These are phyloP conservation scores for Coemansia sp. DNA, from an alignment of 192 early-diverging fungal species.

Conservation along the genomic window DNA sequence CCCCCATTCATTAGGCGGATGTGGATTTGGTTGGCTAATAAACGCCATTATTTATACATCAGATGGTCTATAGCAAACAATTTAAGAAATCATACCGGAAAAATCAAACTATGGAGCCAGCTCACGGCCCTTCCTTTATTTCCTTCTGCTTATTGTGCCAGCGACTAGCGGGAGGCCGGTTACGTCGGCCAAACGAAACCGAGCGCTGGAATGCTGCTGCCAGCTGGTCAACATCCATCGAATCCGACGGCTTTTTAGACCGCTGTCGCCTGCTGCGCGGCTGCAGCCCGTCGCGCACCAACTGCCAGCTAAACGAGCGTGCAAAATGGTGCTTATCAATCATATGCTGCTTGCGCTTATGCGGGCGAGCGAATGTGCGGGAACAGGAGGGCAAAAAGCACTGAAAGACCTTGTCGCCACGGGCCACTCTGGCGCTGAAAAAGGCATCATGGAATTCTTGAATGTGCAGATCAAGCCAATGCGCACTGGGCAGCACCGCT, in stretches of 20 bases:
- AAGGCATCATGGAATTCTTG: slow-evolving; percentile 47
- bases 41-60: slow-evolving; percentile 17
- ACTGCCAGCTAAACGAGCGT: slow-evolving; percentile 33
- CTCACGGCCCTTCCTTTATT: too few relatives aligned
- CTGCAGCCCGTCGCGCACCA: slow-evolving; percentile 25
- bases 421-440: slow-evolving; percentile 24
- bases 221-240: slow-evolving; percentile 40
- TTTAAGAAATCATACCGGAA: too few relatives aligned
- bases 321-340: slow-evolving; percentile 34
- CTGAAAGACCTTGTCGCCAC: slow-evolving; percentile 26
- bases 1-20: slow-evolving; percentile 27
- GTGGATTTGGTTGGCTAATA: slow-evolving; percentile 15
- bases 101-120: too few relatives aligned
- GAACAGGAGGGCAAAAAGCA: slow-evolving; percentile 34
- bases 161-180: neutral
- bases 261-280: neutral
- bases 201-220: slow-evolving; percentile 26
- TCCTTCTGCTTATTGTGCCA: too few relatives aligned
- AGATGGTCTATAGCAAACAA: too few relatives aligned
- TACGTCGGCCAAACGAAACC: slow-evolving; percentile 33
- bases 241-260: neutral
- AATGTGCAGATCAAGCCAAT: slow-evolving; percentile 52
- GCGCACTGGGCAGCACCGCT: slow-evolving; percentile 40
- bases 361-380: slow-evolving; percentile 17
- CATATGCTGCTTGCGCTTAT: slow-evolving; percentile 41